phyloP scores from a whole-genome alignment of 192 early-diverging fungal genomes.

The Entomortierella beljakovae region DNA sequence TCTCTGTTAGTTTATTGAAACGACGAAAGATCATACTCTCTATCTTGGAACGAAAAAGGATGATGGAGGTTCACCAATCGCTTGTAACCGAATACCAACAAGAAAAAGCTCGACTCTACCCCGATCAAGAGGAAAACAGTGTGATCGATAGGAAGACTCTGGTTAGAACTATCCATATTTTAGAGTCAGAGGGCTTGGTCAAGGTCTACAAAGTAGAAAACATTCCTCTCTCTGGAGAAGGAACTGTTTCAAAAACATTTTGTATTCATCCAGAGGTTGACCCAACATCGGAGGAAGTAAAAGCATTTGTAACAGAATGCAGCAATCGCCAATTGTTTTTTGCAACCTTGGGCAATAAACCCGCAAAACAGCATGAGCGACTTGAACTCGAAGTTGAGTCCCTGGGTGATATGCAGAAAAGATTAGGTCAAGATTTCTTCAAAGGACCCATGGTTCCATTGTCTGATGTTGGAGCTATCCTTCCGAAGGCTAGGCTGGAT shows the following conservation, averaged over 20 bases:
- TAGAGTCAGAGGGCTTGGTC: constrained; percentile 61
- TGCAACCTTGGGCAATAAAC: constrained; percentile 34
- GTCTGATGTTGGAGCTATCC: constrained; percentile 2
- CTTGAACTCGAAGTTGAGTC: constrained; percentile 53
- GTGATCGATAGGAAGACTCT: constrained; percentile 69
- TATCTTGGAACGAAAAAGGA: constrained; percentile 50
- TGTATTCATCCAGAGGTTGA: constrained; percentile 59
- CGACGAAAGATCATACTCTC: constrained; percentile 43
- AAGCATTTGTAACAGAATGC: constrained; percentile 57
- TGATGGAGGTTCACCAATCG: constrained; percentile 44
- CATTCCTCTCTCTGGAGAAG: constrained; percentile 62
- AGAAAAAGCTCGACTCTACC: constrained; percentile 26
- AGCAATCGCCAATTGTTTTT: constrained; percentile 51
- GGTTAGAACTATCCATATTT: constrained; percentile 46
- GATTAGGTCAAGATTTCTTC: constrained; percentile 34
- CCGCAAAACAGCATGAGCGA: constrained; percentile 18
- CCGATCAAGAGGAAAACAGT: constrained; percentile 18
- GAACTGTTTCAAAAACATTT: constrained; percentile 42
- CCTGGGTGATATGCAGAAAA: constrained; percentile 52
- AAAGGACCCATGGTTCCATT: constrained; percentile 16
- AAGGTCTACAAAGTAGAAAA: constrained; percentile 54
- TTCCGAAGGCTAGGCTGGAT: background rate
- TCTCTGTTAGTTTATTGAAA: constrained; percentile 32
- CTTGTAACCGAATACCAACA: constrained; percentile 50
- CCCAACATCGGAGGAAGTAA: constrained; percentile 51